Conservation (phyloP, 1,139 yeast genomes). For the Saccharomycopsis hybrid region DNA sequence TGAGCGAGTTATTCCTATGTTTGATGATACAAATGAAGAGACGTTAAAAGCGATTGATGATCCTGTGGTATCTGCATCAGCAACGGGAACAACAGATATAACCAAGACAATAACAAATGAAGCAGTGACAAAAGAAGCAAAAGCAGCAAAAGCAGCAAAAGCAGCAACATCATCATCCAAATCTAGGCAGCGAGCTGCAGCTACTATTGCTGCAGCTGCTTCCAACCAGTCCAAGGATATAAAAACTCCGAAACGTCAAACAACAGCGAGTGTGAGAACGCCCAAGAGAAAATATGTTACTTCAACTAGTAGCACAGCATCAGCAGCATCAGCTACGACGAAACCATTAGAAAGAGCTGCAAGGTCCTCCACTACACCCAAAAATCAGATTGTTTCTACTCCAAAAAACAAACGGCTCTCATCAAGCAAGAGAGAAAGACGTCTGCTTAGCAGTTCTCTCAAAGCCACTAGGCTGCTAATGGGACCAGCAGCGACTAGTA, state of each 20-base stretch:
- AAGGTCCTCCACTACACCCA: neutral
- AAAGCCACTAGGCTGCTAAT: slow-evolving; percentile 1
- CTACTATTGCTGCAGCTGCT: too few relatives aligned
- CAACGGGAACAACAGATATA: neutral
- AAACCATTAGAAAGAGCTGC: neutral
- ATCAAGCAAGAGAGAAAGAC: neutral
- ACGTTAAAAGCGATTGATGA: neutral
- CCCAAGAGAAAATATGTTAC: neutral
- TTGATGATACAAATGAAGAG: neutral
- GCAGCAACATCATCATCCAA: neutral
- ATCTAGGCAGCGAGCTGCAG: too few relatives aligned
- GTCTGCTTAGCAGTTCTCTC: slow-evolving; percentile 1
- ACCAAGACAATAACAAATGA: neutral
- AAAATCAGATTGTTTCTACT: neutral
- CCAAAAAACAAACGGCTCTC: neutral
- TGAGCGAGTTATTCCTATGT: neutral
- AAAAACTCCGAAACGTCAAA: neutral
- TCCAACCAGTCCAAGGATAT: too few relatives aligned
- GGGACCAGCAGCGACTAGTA: neutral
- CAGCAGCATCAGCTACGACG: too few relatives aligned
- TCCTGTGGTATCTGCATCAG: neutral
- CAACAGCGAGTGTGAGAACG: neutral
- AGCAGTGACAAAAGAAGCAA: neutral
- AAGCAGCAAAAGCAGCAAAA: neutral
- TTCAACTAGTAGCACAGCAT: neutral